phyloP scores from a whole-genome alignment of 176 grass and related monocot genomes.

The Carex myosuroides region DNA sequence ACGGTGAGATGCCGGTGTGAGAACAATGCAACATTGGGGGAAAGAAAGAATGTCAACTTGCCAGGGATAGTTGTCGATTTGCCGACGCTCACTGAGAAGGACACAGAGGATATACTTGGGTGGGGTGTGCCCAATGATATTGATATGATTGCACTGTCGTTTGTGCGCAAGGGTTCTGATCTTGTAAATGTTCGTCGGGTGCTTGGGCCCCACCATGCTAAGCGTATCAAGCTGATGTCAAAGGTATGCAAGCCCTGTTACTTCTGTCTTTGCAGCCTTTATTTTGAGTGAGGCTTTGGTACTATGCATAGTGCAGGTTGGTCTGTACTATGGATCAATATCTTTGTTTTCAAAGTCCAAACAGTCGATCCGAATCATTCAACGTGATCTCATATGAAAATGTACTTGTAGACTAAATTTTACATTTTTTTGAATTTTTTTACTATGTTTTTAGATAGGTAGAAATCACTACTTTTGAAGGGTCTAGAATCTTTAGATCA shows the following conservation, averaged over 20 bases:
- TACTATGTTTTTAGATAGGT: no score
- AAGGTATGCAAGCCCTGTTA: constrained; percentile 45
- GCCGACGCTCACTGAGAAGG: constrained; percentile 80
- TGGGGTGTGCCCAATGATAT: constrained; percentile 90
- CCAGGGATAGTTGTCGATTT: constrained; percentile 87
- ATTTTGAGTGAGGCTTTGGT: background rate
- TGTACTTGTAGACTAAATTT: no score
- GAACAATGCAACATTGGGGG: constrained; percentile 71
- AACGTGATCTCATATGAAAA: no score
- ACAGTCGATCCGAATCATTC: no score
- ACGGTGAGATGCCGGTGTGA: constrained; percentile 85
- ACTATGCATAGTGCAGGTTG: no score
- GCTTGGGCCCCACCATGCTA: constrained; percentile 64
- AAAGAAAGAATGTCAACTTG: constrained; percentile 94
- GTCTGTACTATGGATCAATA: no score
- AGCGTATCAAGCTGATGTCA: constrained; percentile 86
- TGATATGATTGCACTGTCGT: constrained; percentile 83
- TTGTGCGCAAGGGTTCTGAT: constrained; percentile 94
- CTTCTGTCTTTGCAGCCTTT: background rate
- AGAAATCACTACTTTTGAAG: no score
- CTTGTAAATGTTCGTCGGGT: constrained; percentile 62
- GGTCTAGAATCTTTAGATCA: no score
- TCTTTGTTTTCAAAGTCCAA: no score
- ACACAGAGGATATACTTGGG: constrained; percentile 74
- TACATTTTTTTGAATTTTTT: no score